These are phyloP conservation scores for Tylopilus rubrobrunneus DNA, from an alignment of 768 basidiomycete genomes.

Conservation along the genomic window DNA sequence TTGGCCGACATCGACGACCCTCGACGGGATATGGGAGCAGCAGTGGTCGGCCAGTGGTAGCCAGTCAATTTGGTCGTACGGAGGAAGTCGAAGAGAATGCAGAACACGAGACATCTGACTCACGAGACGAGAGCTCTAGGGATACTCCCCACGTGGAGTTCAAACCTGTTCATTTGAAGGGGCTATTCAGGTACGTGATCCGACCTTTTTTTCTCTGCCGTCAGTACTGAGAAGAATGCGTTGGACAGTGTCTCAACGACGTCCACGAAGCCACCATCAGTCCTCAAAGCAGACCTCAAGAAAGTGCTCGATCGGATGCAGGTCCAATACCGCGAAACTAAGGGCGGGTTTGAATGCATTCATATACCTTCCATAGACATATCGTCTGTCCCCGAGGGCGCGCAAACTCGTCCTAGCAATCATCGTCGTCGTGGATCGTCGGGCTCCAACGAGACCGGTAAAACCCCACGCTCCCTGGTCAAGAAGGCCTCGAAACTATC, in stretches of 20 bases:
- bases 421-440: slow-evolving; percentile 44
- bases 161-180: slow-evolving; percentile 95
- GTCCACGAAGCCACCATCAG: slow-evolving; percentile 77
- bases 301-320: slow-evolving; percentile 92
- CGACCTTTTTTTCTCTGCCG: background rate
- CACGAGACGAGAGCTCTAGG: slow-evolving; percentile 42
- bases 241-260: slow-evolving; percentile 83
- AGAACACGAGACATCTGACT: slow-evolving; percentile 36
- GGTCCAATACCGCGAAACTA: slow-evolving; percentile 88
- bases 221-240: background rate
- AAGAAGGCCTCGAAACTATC: slow-evolving; percentile 80
- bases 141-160: slow-evolving; percentile 56
- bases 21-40: slow-evolving; percentile 56
- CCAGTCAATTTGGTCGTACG: slow-evolving; percentile 49
- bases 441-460: slow-evolving; percentile 50
- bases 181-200: slow-evolving; percentile 76
- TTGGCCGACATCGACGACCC: slow-evolving; percentile 66
- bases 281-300: slow-evolving; percentile 80
- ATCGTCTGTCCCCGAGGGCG: slow-evolving; percentile 55
- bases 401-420: slow-evolving; percentile 31
- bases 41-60: slow-evolving; percentile 30
- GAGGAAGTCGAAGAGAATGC: slow-evolving; percentile 47
- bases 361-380: slow-evolving; percentile 93
- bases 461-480: slow-evolving; percentile 51
- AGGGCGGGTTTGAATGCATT: slow-evolving; percentile 92